phyloP scores from a whole-genome alignment of 2,329 filamentous ascomycete species.

The Pezicula neosporulosa region DNA sequence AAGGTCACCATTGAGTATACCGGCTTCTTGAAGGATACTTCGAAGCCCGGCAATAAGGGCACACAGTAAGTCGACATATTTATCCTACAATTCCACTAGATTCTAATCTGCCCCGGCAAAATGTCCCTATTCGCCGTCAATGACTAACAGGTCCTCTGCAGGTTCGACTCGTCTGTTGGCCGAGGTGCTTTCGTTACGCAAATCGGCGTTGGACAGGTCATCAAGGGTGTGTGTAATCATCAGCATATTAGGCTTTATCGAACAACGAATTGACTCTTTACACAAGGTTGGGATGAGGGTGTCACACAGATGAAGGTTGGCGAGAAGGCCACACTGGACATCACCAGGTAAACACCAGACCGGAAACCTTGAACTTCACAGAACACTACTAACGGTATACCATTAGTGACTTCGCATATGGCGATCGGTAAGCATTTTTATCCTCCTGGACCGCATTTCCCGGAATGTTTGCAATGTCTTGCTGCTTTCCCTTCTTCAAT shows the following conservation, averaged over 20 bases:
- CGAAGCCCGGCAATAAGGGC: constrained; percentile 62
- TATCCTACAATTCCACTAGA: neutral
- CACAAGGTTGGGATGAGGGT: constrained; percentile 77
- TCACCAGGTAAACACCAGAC: constrained; percentile 60
- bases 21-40: constrained; percentile 73
- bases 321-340: constrained; percentile 83
- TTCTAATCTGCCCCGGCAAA: neutral
- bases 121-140: neutral
- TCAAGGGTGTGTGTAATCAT: constrained; percentile 67
- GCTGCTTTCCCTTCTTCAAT: no score
- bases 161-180: constrained; percentile 85
- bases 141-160: constrained; percentile 32
- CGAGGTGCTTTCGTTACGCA: constrained; percentile 70
- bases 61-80: constrained; percentile 55
- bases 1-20: constrained; percentile 87
- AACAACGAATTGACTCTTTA: constrained; percentile 10
- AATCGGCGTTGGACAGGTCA: constrained; percentile 83
- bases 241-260: neutral
- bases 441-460: neutral
- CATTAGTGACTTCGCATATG: constrained; percentile 62
- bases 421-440: constrained; percentile 45
- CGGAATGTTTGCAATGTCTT: no score
- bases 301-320: constrained; percentile 84
- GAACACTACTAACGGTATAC: constrained; percentile 14
- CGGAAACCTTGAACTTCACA: neutral